Percentiles rank a stretch among this genome's conserved stretches.
Evolutionary conservation across 1,284 basidiomycete species (phyloP).

Genomic region (Cystobasidiaceae sp.): DNA sequence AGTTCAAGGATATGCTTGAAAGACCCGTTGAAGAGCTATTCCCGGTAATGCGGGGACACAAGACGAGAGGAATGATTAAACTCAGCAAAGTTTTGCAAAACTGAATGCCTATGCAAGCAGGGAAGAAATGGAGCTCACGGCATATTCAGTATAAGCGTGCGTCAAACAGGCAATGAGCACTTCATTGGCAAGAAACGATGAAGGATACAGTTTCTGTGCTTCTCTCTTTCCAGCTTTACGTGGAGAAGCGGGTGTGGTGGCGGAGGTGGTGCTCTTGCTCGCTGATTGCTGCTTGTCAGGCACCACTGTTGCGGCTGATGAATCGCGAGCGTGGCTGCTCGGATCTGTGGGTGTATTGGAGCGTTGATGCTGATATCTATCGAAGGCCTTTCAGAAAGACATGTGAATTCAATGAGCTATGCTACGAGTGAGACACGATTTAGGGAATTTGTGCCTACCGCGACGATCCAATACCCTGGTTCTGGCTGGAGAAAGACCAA

Average conservation of each 20-base stretch:
- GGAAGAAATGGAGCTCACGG: too few species aligned
- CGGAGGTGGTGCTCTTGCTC: background rate
- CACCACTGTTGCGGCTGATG: too few species aligned
- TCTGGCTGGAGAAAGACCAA: conserved; percentile 23
- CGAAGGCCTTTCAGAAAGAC: conserved; percentile 1
- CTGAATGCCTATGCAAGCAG: too few species aligned
- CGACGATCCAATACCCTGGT: conserved; percentile 17
- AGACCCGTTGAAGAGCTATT: conserved; percentile 5
- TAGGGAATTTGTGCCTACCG: too few species aligned
- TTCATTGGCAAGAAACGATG: conserved; percentile 1
- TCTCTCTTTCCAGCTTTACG: background rate
- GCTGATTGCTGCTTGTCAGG: too few species aligned
- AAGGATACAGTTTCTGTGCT: background rate
- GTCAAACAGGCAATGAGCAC: background rate
- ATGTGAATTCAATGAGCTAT: too few species aligned
- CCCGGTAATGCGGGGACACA: too few species aligned
- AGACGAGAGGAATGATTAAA: too few species aligned
- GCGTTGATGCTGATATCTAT: background rate
- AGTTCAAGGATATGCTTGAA: background rate
- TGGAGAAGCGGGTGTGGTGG: background rate
- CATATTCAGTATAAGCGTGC: conserved; percentile 4
- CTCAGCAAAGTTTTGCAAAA: too few species aligned
- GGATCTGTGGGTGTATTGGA: background rate
- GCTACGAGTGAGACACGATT: too few species aligned
- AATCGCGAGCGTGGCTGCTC: too few species aligned